Evolutionary conservation across 495 filamentous ascomycete genomes (phyloP).

Genomic region (Usnea hakonensis): DNA sequence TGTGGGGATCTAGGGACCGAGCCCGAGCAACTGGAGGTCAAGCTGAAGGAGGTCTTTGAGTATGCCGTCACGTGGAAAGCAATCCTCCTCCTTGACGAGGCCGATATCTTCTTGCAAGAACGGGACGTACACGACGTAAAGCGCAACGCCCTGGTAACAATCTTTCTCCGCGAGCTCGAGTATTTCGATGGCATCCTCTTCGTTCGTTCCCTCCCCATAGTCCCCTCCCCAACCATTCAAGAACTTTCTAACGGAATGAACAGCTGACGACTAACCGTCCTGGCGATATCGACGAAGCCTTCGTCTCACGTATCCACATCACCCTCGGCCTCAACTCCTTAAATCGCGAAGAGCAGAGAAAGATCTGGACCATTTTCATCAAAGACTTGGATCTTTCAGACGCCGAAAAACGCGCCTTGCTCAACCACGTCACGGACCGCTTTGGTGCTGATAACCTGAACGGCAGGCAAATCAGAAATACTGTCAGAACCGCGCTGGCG

Average conservation of each 20-base stretch:
- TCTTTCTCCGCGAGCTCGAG: constrained; percentile 51
- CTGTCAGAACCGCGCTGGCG: constrained; percentile 18
- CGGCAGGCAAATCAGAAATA: constrained; percentile 20
- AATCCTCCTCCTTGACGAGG: constrained; percentile 55
- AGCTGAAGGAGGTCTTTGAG: constrained; percentile 18
- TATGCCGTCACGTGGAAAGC: constrained; percentile 26
- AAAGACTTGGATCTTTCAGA: constrained; percentile 16
- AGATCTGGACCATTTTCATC: constrained; percentile 21
- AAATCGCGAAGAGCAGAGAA: constrained; percentile 11
- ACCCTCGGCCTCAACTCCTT: constrained; percentile 15
- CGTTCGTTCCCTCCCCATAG: constrained; percentile 6
- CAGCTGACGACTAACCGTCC: constrained; percentile 20
- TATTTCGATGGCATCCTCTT: constrained; percentile 42
- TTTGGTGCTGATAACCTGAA: constrained; percentile 17
- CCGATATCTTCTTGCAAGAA: constrained; percentile 58
- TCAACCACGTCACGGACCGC: constrained; percentile 11
- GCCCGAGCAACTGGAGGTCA: constrained; percentile 17
- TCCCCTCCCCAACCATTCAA: not conserved
- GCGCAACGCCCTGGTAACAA: constrained; percentile 23
- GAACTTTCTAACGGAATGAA: not conserved
- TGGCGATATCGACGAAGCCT: constrained; percentile 22
- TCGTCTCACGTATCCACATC: constrained; percentile 21
- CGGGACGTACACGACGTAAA: constrained; percentile 32
- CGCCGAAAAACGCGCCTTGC: constrained; percentile 8
- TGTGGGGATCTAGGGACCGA: constrained; percentile 17